A percentile compares a stretch with the other conserved stretches of the same genome.
These are phyloP conservation scores for Zasmidium cellare DNA, from an alignment of 2,329 filamentous ascomycete genomes.

Conservation along the genomic window DNA sequence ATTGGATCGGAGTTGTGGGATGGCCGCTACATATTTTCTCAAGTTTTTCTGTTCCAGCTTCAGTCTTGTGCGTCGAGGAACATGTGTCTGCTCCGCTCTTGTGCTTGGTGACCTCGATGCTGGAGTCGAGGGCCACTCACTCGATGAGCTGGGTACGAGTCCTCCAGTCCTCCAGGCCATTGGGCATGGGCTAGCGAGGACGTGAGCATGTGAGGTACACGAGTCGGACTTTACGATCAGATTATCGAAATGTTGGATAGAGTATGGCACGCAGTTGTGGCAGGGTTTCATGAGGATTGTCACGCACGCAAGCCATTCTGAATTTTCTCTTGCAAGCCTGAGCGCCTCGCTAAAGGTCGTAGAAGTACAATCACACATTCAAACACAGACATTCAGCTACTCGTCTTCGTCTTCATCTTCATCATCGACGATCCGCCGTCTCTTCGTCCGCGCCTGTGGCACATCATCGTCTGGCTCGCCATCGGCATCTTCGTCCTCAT, in stretches of 20 bases:
- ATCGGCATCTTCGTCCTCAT: slow-evolving; percentile 39
- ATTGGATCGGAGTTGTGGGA: slow-evolving; percentile 28
- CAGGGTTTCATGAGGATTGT: too few relatives aligned
- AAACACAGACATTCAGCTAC: background rate
- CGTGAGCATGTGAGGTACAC: too few relatives aligned
- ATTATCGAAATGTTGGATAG: too few relatives aligned
- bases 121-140: too few relatives aligned
- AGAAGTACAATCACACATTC: background rate
- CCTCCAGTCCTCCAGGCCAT: too few relatives aligned
- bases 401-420: slow-evolving; percentile 48
- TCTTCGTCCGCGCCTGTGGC: slow-evolving; percentile 39
- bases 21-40: slow-evolving; percentile 21
- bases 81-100: background rate
- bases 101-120: background rate
- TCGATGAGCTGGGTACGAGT: too few relatives aligned
- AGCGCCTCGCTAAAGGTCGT: slow-evolving; percentile 2
- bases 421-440: slow-evolving; percentile 47
- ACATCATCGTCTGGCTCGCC: slow-evolving; percentile 37
- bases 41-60: background rate
- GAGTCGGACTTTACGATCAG: too few relatives aligned
- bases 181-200: too few relatives aligned
- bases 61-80: background rate
- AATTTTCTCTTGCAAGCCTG: background rate
- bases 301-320: too few relatives aligned
- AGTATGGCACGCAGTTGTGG: too few relatives aligned